A percentile compares a stretch with the other conserved stretches of the same genome.
phyloP scores from a whole-genome alignment of 2,329 filamentous ascomycete species.

The Ophiostoma australiae region DNA sequence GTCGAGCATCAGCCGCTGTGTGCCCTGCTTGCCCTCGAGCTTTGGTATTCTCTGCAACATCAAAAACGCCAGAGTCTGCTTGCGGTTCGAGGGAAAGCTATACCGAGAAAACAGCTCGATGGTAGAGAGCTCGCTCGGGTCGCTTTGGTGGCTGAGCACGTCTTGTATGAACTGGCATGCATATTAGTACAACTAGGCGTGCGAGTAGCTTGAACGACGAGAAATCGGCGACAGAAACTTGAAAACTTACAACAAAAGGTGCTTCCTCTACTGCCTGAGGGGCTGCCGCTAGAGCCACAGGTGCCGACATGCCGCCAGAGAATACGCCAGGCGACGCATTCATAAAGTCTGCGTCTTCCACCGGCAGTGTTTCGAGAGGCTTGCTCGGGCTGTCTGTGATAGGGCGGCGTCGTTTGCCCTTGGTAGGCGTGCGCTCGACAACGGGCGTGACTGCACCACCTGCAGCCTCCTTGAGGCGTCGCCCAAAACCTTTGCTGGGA shows the following conservation, averaged over 20 bases:
- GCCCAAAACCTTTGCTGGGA: slow-evolving; percentile 47
- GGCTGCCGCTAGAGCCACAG: not conserved
- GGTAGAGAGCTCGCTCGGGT: slow-evolving; percentile 53
- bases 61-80: slow-evolving; percentile 61
- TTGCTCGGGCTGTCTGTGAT: slow-evolving; percentile 61
- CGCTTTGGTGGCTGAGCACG: slow-evolving; percentile 57
- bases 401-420: slow-evolving; percentile 65
- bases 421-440: slow-evolving; percentile 57
- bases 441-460: slow-evolving; percentile 42
- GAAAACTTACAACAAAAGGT: slow-evolving; percentile 44
- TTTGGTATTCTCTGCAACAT: slow-evolving; percentile 63
- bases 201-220: no score
- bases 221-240: not conserved
- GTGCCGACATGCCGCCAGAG: not conserved
- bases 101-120: slow-evolving; percentile 64
- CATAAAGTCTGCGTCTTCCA: slow-evolving; percentile 18
- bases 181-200: not conserved
- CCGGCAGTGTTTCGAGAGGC: slow-evolving; percentile 49
- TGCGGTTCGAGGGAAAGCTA: slow-evolving; percentile 59
- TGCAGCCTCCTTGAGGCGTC: slow-evolving; percentile 37
- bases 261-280: slow-evolving; percentile 24
- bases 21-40: slow-evolving; percentile 47
- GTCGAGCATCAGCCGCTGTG: slow-evolving; percentile 55
- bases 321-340: not conserved
- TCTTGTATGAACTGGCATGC: slow-evolving; percentile 52